A percentile compares a stretch with the other conserved stretches of the same genome.
These are phyloP conservation scores for Conoideocrella luteorostrata DNA, from an alignment of 2,329 filamentous ascomycete genomes.

Conservation along the genomic window DNA sequence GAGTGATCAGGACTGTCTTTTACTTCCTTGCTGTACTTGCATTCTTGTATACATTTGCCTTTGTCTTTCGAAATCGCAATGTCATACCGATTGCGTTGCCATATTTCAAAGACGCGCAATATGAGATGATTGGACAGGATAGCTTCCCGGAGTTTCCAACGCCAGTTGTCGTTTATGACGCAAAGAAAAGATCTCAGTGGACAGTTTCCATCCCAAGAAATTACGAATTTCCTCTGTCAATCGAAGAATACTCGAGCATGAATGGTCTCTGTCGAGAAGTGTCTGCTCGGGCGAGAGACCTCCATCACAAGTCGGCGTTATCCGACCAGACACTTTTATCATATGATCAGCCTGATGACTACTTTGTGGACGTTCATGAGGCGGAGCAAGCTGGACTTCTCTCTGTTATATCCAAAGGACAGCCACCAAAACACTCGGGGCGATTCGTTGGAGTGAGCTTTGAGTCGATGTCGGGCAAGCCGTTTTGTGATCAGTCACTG, in stretches of 20 bases:
- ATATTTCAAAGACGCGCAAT: slow-evolving; percentile 45
- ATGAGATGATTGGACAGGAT: slow-evolving; percentile 62
- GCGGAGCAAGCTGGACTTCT: slow-evolving; percentile 61
- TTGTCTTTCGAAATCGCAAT: slow-evolving; percentile 22
- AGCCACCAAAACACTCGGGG: slow-evolving; percentile 33
- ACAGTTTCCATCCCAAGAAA: slow-evolving; percentile 71
- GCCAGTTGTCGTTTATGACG: slow-evolving; percentile 63
- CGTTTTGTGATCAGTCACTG: slow-evolving; percentile 62
- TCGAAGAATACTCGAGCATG: slow-evolving; percentile 62
- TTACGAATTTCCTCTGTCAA: slow-evolving; percentile 59
- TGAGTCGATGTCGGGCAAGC: slow-evolving; percentile 36
- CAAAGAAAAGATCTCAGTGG: slow-evolving; percentile 62
- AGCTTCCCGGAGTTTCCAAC: slow-evolving; percentile 65
- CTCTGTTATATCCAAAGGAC: slow-evolving; percentile 32
- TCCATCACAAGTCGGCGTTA: slow-evolving; percentile 29
- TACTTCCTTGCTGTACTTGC: slow-evolving; percentile 45
- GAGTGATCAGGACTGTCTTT: slow-evolving; percentile 49
- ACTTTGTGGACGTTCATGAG: slow-evolving; percentile 69
- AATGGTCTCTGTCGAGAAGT: slow-evolving; percentile 62
- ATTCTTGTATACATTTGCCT: slow-evolving; percentile 41
- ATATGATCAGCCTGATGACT: slow-evolving; percentile 58
- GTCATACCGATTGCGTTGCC: slow-evolving; percentile 23
- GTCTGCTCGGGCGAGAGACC: slow-evolving; percentile 48
- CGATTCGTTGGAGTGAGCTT: slow-evolving; percentile 43
- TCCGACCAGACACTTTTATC: slow-evolving; percentile 38